Evolutionary conservation across 805 yeast genomes (phyloP).

Genomic region (Candida namnaoensis): DNA sequence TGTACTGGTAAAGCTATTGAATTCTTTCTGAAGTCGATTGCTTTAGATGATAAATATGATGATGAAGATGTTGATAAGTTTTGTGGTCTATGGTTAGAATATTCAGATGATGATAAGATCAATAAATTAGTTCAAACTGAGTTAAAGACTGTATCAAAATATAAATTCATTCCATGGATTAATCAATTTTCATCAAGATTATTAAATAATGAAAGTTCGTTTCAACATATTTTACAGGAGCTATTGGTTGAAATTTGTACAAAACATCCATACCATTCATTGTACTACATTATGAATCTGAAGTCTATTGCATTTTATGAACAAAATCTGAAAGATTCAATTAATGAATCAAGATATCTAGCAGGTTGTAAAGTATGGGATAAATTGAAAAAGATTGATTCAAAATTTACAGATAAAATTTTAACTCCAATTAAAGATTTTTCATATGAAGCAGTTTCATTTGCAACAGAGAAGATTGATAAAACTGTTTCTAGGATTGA

Average conservation of each 20-base stretch:
- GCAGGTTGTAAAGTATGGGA: conserved; percentile 46
- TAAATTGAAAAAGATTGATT: conserved; percentile 20
- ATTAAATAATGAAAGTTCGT: conserved; percentile 34
- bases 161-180: conserved; percentile 70
- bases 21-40: conserved; percentile 50
- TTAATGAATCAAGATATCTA: conserved; percentile 34
- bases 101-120: conserved; percentile 34
- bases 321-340: conserved; percentile 23
- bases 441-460: conserved; percentile 37
- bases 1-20: conserved; percentile 47
- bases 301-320: conserved; percentile 31
- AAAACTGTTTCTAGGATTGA: conserved; percentile 15
- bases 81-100: conserved; percentile 77
- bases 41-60: conserved; percentile 30
- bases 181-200: conserved; percentile 74
- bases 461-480: conserved; percentile 39
- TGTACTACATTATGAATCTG: conserved; percentile 55
- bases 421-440: conserved; percentile 39
- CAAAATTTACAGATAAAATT: conserved; percentile 18
- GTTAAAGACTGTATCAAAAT: conserved; percentile 39
- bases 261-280: conserved; percentile 65
- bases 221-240: conserved; percentile 45
- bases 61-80: conserved; percentile 64
- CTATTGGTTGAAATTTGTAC: conserved; percentile 38
- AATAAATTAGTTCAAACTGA: conserved; percentile 31